A percentile compares a stretch with the other conserved stretches of the same genome.
Evolutionary conservation across 305 asterid species (phyloP).

Genomic region (Striga hermonthica): DNA sequence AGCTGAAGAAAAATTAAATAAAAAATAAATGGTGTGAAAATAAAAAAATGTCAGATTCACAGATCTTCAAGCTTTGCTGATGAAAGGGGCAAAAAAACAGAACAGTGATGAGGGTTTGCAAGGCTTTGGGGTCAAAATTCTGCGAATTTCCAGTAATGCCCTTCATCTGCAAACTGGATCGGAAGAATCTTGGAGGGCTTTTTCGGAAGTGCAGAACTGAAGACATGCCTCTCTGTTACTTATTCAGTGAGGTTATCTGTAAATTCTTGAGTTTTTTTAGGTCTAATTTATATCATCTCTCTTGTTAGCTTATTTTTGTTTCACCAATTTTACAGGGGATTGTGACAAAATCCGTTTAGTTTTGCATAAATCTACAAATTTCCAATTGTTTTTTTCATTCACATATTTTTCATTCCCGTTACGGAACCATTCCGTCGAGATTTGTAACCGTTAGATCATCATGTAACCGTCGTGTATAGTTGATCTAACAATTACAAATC

Average conservation of each 20-base stretch:
- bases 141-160: constrained; percentile 31
- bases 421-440: too few species aligned
- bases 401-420: too few species aligned
- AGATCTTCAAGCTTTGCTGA: constrained; percentile 43
- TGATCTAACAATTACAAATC: too few species aligned
- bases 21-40: constrained; percentile 28
- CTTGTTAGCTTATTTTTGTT: constrained; percentile 4
- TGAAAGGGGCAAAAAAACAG: constrained; percentile 18
- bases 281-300: constrained; percentile 2
- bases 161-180: constrained; percentile 2
- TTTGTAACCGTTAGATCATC: too few species aligned
- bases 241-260: constrained; percentile 35
- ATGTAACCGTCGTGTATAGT: too few species aligned
- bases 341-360: constrained; percentile 38
- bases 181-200: constrained; percentile 29
- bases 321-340: constrained; percentile 27
- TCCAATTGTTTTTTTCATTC: too few species aligned
- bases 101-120: not conserved
- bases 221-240: not conserved
- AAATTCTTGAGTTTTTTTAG: constrained; percentile 40
- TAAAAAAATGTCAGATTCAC: constrained; percentile 44
- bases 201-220: constrained; percentile 15
- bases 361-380: too few species aligned
- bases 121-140: not conserved
- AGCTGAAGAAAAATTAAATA: not conserved